Conservation (phyloP, 2,329 filamentous ascomycete genomes). For the Fusarium sp. region DNA sequence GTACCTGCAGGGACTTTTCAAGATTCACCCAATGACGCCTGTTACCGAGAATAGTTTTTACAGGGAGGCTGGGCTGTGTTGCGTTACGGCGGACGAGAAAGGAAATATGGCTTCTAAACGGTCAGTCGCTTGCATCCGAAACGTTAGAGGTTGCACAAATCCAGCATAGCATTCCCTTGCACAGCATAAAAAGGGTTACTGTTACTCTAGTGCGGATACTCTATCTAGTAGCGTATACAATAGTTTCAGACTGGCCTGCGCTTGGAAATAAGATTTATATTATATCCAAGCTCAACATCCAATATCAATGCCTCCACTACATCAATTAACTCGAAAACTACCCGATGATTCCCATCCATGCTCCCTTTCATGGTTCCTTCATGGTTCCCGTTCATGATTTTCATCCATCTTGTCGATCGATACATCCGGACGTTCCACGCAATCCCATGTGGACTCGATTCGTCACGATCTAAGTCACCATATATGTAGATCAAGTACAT, state of each 20-base stretch:
- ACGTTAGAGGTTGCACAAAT: conserved; percentile 17
- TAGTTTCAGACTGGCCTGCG: not conserved
- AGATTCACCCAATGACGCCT: conserved; percentile 27
- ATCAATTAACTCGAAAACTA: conserved; percentile 1
- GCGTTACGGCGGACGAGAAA: conserved; percentile 24
- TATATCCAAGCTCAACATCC: not conserved
- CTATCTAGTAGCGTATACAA: not conserved
- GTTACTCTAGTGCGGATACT: not conserved
- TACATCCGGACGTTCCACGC: conserved; percentile 10
- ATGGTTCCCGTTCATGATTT: not conserved
- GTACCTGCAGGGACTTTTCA: conserved; percentile 36
- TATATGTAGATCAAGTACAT: conserved; percentile 13
- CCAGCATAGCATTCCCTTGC: conserved; percentile 3
- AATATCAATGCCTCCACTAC: not conserved
- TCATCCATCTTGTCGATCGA: conserved; percentile 1
- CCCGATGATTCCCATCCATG: not conserved
- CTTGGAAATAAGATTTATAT: not conserved
- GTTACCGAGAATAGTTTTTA: conserved; percentile 32
- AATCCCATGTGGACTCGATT: conserved; percentile 7
- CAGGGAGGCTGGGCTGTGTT: conserved; percentile 8
- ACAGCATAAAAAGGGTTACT: conserved; percentile 3
- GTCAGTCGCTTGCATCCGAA: conserved; percentile 6
- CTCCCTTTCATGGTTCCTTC: not conserved
- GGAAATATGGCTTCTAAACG: conserved; percentile 19
- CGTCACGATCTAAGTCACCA: conserved; percentile 6